phyloP scores from a whole-genome alignment of 1,284 basidiomycete genomes.

The Volvariella surrecta region DNA sequence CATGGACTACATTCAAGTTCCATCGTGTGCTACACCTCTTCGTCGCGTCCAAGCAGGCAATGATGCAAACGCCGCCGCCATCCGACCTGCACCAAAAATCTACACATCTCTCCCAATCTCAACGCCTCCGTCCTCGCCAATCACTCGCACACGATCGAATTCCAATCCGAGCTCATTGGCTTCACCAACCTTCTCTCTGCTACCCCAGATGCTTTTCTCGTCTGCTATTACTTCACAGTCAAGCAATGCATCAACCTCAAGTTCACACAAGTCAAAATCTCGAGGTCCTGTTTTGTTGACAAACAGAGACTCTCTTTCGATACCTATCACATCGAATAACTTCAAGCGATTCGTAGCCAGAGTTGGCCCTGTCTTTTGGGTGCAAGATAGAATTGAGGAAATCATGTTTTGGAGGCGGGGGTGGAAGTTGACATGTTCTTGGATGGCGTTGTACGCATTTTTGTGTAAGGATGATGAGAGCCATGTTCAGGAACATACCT shows the following conservation, averaged over 20 bases:
- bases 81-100: slow-evolving; percentile 31
- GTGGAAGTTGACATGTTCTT: slow-evolving; percentile 53
- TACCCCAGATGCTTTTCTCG: slow-evolving; percentile 26
- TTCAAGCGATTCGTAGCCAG: slow-evolving; percentile 65
- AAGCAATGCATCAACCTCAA: slow-evolving; percentile 5
- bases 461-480: slow-evolving; percentile 41
- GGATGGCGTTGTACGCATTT: slow-evolving; percentile 63
- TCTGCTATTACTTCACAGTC: slow-evolving; percentile 9
- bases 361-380: slow-evolving; percentile 65
- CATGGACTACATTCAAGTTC: slow-evolving; percentile 5
- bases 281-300: slow-evolving; percentile 22
- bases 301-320: slow-evolving; percentile 51
- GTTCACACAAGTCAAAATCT: not conserved
- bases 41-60: not conserved
- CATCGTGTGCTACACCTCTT: slow-evolving; percentile 1
- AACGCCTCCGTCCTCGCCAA: slow-evolving; percentile 20
- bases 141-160: slow-evolving; percentile 13
- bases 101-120: slow-evolving; percentile 37
- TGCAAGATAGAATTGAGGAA: slow-evolving; percentile 71
- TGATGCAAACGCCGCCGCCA: not conserved
- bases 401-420: slow-evolving; percentile 65
- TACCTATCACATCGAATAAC: slow-evolving; percentile 64
- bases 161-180: slow-evolving; percentile 15
- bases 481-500: not conserved
- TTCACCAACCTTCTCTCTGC: slow-evolving; percentile 23